Percentiles rank a stretch among this genome's conserved stretches.
Conservation (phyloP, 2,329 filamentous ascomycete genomes). For the Ophiocordyceps robertsii region DNA sequence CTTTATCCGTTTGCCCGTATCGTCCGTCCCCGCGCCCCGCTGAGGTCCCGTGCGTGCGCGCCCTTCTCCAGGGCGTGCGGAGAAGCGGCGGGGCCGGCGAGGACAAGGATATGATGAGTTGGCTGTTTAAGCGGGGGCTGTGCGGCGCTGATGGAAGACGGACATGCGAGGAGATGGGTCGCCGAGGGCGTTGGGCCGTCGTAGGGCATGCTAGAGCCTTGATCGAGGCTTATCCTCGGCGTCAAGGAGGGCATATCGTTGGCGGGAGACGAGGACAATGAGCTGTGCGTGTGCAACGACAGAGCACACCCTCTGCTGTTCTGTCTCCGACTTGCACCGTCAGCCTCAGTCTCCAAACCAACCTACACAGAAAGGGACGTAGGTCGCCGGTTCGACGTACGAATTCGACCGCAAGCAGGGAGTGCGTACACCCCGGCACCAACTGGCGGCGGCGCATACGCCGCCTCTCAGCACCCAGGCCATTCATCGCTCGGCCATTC, state of each 20-base stretch:
- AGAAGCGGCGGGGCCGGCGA: constrained; percentile 9
- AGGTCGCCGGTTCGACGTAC: too few relatives aligned
- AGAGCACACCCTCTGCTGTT: too few relatives aligned
- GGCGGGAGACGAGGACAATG: constrained; percentile 5
- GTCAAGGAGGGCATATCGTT: constrained; percentile 7
- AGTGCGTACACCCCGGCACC: too few relatives aligned
- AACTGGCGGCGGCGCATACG: too few relatives aligned
- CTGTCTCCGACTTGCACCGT: too few relatives aligned
- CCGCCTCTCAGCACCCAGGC: too few relatives aligned
- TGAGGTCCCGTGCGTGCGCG: constrained; percentile 22
- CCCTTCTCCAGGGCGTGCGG: constrained; percentile 17
- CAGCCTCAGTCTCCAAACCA: too few relatives aligned
- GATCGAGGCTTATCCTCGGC: constrained; percentile 14
- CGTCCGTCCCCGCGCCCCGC: constrained; percentile 16
- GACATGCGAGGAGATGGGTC: not conserved
- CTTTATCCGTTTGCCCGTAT: constrained; percentile 18
- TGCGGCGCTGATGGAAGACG: constrained; percentile 4
- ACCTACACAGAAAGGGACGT: too few relatives aligned
- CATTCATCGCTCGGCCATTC: too few relatives aligned
- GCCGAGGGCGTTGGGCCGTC: constrained; percentile 14
- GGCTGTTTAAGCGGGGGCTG: constrained; percentile 12
- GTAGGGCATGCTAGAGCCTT: constrained; percentile 14
- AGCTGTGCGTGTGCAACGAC: too few relatives aligned
- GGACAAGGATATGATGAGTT: constrained; percentile 11
- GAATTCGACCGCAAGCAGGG: too few relatives aligned